These are phyloP conservation scores for Cutaneotrichosporon mucoides DNA, from an alignment of 1,284 basidiomycete species.

Conservation along the genomic window DNA sequence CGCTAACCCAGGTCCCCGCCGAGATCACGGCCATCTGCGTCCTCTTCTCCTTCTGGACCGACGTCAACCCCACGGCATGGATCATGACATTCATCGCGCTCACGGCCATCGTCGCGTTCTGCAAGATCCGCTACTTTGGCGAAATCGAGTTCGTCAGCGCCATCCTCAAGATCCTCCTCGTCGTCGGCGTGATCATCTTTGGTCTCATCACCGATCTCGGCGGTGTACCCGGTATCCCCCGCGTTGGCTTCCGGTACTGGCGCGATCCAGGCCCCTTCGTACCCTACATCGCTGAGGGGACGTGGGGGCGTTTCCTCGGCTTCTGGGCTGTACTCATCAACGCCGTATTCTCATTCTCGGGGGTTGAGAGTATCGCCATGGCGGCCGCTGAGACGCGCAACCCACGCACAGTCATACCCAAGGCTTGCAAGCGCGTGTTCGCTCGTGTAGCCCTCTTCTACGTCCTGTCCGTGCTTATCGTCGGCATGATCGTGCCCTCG, in stretches of 20 bases:
- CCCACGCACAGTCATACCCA: slow-evolving; percentile 30
- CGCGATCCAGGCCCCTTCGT: slow-evolving; percentile 59
- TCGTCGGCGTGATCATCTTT: slow-evolving; percentile 56
- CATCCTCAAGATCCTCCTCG: slow-evolving; percentile 69
- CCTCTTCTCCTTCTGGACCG: slow-evolving; percentile 25
- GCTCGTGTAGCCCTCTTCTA: slow-evolving; percentile 54
- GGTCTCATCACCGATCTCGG: slow-evolving; percentile 59
- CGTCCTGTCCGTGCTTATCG: slow-evolving; percentile 54
- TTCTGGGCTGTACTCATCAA: slow-evolving; percentile 27
- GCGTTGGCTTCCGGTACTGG: slow-evolving; percentile 60
- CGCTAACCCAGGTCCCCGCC: slow-evolving; percentile 15
- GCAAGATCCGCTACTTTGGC: slow-evolving; percentile 21
- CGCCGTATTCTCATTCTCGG: slow-evolving; percentile 30
- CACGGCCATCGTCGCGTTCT: slow-evolving; percentile 16
- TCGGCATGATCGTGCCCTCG: slow-evolving; percentile 63
- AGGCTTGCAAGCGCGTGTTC: slow-evolving; percentile 21
- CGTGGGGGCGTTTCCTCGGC: slow-evolving; percentile 23
- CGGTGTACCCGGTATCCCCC: slow-evolving; percentile 42
- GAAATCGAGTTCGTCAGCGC: slow-evolving; percentile 62
- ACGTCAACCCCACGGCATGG: slow-evolving; percentile 17
- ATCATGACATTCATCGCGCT: slow-evolving; percentile 24
- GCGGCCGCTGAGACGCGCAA: slow-evolving; percentile 38
- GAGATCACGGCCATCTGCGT: slow-evolving; percentile 27
- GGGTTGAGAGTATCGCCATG: slow-evolving; percentile 27
- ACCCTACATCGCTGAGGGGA: slow-evolving; percentile 15